Conservation (phyloP, 164 flowering plant species). For the Magnolia changhungtana region DNA sequence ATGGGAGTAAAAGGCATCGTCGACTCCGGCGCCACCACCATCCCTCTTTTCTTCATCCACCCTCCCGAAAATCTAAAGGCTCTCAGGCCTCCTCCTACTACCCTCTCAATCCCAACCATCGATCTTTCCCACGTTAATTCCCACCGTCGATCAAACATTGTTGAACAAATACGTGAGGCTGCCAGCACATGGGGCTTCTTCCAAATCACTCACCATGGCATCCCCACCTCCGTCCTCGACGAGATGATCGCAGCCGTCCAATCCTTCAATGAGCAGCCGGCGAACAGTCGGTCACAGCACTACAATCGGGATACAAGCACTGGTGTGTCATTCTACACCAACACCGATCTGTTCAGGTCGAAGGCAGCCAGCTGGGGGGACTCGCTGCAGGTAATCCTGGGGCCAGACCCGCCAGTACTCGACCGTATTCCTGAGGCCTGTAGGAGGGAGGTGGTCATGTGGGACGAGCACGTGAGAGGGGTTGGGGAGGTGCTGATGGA, state of each 20-base stretch:
- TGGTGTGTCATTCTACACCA: conserved; percentile 16
- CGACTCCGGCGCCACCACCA: conserved; percentile 53
- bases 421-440: conserved; percentile 18
- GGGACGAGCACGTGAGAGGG: conserved; percentile 27
- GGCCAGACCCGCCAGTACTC: conserved; percentile 6
- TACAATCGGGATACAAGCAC: background rate
- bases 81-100: background rate
- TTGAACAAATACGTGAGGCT: conserved; percentile 19
- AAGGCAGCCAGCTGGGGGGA: conserved; percentile 33
- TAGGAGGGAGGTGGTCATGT: conserved; percentile 37
- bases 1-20: conserved; percentile 63
- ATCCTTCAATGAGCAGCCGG: conserved; percentile 11
- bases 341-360: conserved; percentile 20
- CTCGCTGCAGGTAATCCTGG: conserved; percentile 14
- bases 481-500: conserved; percentile 45
- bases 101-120: conserved; percentile 22
- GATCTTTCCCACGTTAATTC: conserved; percentile 15
- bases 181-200: conserved; percentile 25
- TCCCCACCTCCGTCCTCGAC: conserved; percentile 15
- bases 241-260: conserved; percentile 1
- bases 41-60: conserved; percentile 62
- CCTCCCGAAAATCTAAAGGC: conserved; percentile 31
- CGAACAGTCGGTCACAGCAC: background rate
- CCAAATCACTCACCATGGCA: conserved; percentile 25
- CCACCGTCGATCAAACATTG: conserved; percentile 2